Base-by-base conservation (phyloP, 2,329 filamentous ascomycete species). In the Alternaria ethzedia region DNA sequence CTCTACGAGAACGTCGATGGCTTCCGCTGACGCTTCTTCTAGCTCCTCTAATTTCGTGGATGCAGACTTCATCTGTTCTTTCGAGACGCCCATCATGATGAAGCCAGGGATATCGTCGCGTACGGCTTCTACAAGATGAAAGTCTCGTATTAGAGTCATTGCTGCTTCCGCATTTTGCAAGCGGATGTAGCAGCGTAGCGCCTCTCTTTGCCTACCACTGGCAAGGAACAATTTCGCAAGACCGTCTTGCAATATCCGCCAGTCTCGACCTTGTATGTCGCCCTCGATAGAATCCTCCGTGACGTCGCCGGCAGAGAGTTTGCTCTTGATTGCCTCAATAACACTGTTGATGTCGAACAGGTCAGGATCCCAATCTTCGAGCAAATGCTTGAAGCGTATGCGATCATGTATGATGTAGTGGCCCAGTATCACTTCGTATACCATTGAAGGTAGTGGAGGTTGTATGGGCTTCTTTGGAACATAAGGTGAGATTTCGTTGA, bases 91-190 rank as follows among this genome's bases (percentile, higher is more conserved):
- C 56, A 99, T 87, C 67, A 93, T 86, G 59, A 99, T 91, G 71
- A 99, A 92, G 36, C 92, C 90, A 5, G 94, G 90, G 36, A 99
- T 94, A 76, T 99, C 94, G 73, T 97, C 94, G 1, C 89, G 88
- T 12, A 98, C 89, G 1, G 93, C 91, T 72, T 97, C 94, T 0
- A 96, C 89, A n/a, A 99, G 86, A 76, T 97, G 94, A 72, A 93
- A 91, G 43, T 97, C 92, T 64, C 89, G 88, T 72, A 99, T 96
- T 62, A 99, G 82, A 12, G 87, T 84, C 87, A 99, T 95, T 0
- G 93, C 92, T 10, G 91, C 90, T 75, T 98, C 94, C 1, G 94
- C 94, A 80, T 99, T 93, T 75, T 97, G 94, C 4, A 98, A 86
- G 66, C 88, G 90, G 75, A 99, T 96, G 76, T 96, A 97, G 79